A percentile compares a stretch with the other conserved stretches of the same genome.
These are phyloP conservation scores for Saccharomycopsis sp. DNA, from an alignment of 805 yeast genomes.

Conservation along the genomic window DNA sequence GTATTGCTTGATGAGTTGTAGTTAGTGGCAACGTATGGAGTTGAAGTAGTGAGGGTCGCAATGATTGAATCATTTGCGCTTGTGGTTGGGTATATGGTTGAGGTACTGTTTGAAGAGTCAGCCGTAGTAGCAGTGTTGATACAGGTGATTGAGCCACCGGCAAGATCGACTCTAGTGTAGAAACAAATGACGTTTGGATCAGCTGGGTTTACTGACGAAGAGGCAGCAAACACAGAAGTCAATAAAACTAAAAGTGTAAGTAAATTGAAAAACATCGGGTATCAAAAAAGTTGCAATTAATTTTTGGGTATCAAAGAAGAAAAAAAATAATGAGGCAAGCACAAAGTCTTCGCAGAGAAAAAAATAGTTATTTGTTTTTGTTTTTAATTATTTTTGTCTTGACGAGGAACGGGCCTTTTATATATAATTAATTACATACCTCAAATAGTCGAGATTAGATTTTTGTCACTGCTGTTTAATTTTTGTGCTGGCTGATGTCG, in stretches of 20 bases:
- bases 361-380: too few relatives aligned
- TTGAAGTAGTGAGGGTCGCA: background rate
- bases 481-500: too few relatives aligned
- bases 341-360: too few relatives aligned
- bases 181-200: constrained; percentile 14
- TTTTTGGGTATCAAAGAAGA: too few relatives aligned
- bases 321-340: too few relatives aligned
- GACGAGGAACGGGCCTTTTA: too few relatives aligned
- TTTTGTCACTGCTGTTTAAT: too few relatives aligned
- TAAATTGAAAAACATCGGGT: too few relatives aligned
- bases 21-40: background rate
- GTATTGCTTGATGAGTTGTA: background rate
- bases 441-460: too few relatives aligned
- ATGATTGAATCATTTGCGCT: background rate
- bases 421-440: too few relatives aligned
- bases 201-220: background rate
- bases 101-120: background rate
- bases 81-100: background rate
- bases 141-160: constrained; percentile 5
- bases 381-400: too few relatives aligned
- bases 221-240: background rate
- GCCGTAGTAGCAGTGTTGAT: constrained; percentile 5
- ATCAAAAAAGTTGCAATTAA: too few relatives aligned
- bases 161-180: constrained; percentile 8
- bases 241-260: background rate